Conservation (phyloP, 1,139 yeast genomes). For the Lodderomyces parapsilosis region DNA sequence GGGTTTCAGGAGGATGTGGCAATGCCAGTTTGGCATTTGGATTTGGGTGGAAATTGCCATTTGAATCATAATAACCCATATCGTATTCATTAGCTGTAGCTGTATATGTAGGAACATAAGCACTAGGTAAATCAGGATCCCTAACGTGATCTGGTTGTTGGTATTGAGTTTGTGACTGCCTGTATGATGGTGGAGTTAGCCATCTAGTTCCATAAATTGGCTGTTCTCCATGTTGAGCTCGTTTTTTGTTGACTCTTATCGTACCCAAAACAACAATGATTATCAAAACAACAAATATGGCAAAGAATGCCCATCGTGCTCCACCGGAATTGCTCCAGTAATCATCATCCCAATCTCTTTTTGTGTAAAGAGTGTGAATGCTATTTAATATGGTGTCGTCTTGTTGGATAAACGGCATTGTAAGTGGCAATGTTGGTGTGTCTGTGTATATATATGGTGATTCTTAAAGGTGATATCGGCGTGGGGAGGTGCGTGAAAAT, state of each 20-base stretch:
- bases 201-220: conserved; percentile 86
- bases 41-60: conserved; percentile 55
- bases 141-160: conserved; percentile 35
- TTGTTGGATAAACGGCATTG: conserved; percentile 1
- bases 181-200: conserved; percentile 89
- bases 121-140: conserved; percentile 35
- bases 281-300: conserved; percentile 49
- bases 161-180: conserved; percentile 67
- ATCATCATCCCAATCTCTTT: conserved; percentile 16
- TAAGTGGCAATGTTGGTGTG: no score
- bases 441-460: no score
- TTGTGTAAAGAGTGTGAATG: neutral
- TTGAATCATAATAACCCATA: conserved; percentile 75
- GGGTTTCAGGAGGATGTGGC: conserved; percentile 22
- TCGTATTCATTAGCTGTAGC: conserved; percentile 61
- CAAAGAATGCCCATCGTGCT: conserved; percentile 60
- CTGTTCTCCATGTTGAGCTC: conserved; percentile 59
- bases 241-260: conserved; percentile 56
- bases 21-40: conserved; percentile 25
- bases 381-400: neutral
- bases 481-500: no score
- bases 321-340: conserved; percentile 31
- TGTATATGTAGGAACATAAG: conserved; percentile 60
- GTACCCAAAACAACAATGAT: conserved; percentile 50
- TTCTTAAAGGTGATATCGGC: no score